Percentiles rank a stretch among this genome's conserved stretches.
Conservation (phyloP, 1,284 basidiomycete genomes). For the Tetrapyrgos nigripes region DNA sequence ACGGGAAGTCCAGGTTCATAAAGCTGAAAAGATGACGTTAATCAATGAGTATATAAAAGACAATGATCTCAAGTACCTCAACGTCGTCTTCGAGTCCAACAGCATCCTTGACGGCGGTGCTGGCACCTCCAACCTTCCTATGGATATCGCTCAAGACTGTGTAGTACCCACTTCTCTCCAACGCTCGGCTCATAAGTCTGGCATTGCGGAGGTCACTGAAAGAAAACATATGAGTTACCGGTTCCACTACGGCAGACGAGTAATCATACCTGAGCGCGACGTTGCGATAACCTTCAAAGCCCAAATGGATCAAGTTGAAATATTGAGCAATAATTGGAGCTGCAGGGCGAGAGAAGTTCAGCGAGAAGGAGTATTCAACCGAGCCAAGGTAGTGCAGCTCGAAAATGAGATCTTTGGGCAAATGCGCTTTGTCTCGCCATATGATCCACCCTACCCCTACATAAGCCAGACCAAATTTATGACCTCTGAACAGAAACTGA, state of each 20-base stretch:
- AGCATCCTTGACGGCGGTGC: constrained; percentile 43
- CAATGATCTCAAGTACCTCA: constrained; percentile 49
- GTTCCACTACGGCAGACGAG: no score
- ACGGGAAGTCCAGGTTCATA: constrained; percentile 89
- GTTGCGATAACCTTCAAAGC: constrained; percentile 81
- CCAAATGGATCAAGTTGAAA: constrained; percentile 90
- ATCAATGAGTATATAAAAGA: neutral
- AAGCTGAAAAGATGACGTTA: constrained; percentile 43
- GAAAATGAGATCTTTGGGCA: constrained; percentile 92
- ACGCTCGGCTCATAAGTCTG: constrained; percentile 83
- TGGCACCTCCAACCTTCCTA: constrained; percentile 37
- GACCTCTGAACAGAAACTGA: constrained; percentile 53
- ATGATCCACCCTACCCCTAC: constrained; percentile 92
- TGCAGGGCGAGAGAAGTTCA: constrained; percentile 94
- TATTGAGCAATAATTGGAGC: constrained; percentile 92
- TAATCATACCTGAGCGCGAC: no score
- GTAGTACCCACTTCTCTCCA: constrained; percentile 84
- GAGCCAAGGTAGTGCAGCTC: constrained; percentile 86
- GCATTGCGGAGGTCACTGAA: constrained; percentile 85
- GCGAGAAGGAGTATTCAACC: constrained; percentile 79
- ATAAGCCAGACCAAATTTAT: constrained; percentile 90
- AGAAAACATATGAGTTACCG: no score
- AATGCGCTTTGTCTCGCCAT: constrained; percentile 78
- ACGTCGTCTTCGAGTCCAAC: constrained; percentile 54
- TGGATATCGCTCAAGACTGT: constrained; percentile 79